phyloP scores from a whole-genome alignment of 495 filamentous ascomycete species.

The Delitschia confertaspora region DNA sequence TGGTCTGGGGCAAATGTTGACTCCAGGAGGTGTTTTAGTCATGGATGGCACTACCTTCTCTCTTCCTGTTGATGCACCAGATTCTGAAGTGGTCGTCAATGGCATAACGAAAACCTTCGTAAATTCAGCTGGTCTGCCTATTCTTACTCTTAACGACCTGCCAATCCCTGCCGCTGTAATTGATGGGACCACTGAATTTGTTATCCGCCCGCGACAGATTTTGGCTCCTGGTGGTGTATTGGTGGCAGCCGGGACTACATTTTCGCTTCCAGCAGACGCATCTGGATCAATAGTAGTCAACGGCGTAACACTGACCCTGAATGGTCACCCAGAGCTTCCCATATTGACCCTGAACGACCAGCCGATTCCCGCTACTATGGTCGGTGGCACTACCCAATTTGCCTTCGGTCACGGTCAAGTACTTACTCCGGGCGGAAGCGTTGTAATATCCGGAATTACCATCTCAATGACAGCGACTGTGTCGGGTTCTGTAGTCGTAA shows the following conservation, averaged over 20 bases:
- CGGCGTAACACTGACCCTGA: slow-evolving; percentile 6
- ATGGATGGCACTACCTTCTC: slow-evolving; percentile 17
- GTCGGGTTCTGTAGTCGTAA: slow-evolving; percentile 17
- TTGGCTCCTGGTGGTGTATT: slow-evolving; percentile 14
- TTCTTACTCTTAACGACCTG: slow-evolving; percentile 25
- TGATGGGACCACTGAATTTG: slow-evolving; percentile 14
- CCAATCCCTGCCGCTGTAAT: slow-evolving; percentile 24
- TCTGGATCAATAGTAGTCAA: slow-evolving; percentile 15
- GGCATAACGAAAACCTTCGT: slow-evolving; percentile 4
- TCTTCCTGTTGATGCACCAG: neutral
- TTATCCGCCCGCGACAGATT: slow-evolving; percentile 7
- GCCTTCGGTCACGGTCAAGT: slow-evolving; percentile 19
- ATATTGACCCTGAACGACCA: slow-evolving; percentile 6
- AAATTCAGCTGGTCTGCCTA: slow-evolving; percentile 9
- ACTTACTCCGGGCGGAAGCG: slow-evolving; percentile 20
- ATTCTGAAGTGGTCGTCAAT: slow-evolving; percentile 8
- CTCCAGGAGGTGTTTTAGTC: slow-evolving; percentile 18
- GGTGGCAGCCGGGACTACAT: slow-evolving; percentile 8
- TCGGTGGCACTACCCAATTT: slow-evolving; percentile 18
- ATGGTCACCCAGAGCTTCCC: slow-evolving; percentile 3
- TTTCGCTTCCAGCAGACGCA: slow-evolving; percentile 2
- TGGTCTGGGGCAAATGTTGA: slow-evolving; percentile 1
- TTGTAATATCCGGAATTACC: slow-evolving; percentile 21
- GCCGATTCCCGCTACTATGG: slow-evolving; percentile 9
- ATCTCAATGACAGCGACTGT: slow-evolving; percentile 20